These are phyloP conservation scores for Lyophyllum atratum DNA, from an alignment of 768 basidiomycete species.

Conservation along the genomic window DNA sequence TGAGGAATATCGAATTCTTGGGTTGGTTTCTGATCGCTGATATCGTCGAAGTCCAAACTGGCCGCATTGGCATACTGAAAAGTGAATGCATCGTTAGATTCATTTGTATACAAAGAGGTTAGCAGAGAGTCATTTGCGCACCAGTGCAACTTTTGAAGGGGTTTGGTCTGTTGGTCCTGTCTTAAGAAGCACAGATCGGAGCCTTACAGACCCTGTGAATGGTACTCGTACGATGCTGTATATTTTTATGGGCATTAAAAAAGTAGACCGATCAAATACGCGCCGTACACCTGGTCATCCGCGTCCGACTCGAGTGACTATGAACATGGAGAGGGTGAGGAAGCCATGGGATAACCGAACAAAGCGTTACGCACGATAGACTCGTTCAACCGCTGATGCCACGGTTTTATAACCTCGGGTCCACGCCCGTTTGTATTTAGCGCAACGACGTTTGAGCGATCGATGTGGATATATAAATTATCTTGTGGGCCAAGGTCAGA, in stretches of 20 bases:
- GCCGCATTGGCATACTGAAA: slow-evolving; percentile 74
- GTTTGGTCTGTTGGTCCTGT: slow-evolving; percentile 81
- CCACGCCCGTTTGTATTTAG: slow-evolving; percentile 63
- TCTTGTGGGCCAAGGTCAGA: slow-evolving; percentile 60
- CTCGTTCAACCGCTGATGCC: slow-evolving; percentile 79
- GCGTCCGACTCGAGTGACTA: slow-evolving; percentile 88
- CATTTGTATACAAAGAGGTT: not conserved
- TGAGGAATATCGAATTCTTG: slow-evolving; percentile 76
- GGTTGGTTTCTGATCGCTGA: slow-evolving; percentile 57
- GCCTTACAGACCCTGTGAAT: slow-evolving; percentile 85
- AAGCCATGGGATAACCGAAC: slow-evolving; percentile 1
- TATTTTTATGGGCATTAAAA: slow-evolving; percentile 1
- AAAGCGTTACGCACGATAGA: slow-evolving; percentile 47
- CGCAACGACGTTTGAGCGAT: slow-evolving; percentile 77
- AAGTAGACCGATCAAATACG: not conserved
- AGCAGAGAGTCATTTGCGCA: slow-evolving; percentile 33
- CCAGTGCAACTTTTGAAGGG: slow-evolving; percentile 70
- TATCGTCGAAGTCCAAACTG: slow-evolving; percentile 81
- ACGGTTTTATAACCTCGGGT: slow-evolving; percentile 78
- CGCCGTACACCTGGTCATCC: slow-evolving; percentile 81
- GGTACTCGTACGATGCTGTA: slow-evolving; percentile 80
- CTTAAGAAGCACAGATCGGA: slow-evolving; percentile 81
- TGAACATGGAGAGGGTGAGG: not conserved
- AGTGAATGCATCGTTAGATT: not conserved
- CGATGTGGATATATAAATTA: slow-evolving; percentile 75